A percentile compares a stretch with the other conserved stretches of the same genome.
These are phyloP conservation scores for Ganoderma resinaceum DNA, from an alignment of 1,284 basidiomycete genomes.

Conservation along the genomic window DNA sequence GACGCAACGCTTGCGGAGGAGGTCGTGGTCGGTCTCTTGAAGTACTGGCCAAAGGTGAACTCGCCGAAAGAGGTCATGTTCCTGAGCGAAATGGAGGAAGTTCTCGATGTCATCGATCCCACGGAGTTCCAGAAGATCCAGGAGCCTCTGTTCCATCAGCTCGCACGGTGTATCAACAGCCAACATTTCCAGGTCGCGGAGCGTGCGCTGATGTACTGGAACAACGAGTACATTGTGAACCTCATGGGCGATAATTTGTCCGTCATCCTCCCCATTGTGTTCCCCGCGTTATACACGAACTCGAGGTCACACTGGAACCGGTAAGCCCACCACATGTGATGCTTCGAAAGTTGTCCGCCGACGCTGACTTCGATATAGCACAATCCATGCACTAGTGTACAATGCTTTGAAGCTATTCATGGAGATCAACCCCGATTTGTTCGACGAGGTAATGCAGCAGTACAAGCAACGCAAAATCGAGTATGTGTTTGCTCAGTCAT, in stretches of 20 bases:
- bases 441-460: constrained; percentile 93
- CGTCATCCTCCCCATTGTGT: constrained; percentile 93
- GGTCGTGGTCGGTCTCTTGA: constrained; percentile 93
- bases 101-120: constrained; percentile 98
- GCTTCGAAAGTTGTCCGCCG: not conserved
- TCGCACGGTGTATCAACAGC: constrained; percentile 97
- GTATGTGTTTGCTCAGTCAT: constrained; percentile 54
- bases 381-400: constrained; percentile 99
- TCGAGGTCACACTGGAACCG: constrained; percentile 99
- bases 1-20: constrained; percentile 93
- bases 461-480: constrained; percentile 90
- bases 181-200: constrained; percentile 99
- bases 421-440: constrained; percentile 98
- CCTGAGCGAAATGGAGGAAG: constrained; percentile 99
- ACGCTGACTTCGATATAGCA: constrained; percentile 56
- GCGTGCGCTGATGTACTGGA: constrained; percentile 94
- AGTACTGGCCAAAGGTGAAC: constrained; percentile 99
- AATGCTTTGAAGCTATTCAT: constrained; percentile 98
- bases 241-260: constrained; percentile 97
- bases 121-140: constrained; percentile 98
- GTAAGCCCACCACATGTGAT: constrained; percentile 53
- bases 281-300: constrained; percentile 97
- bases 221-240: constrained; percentile 99
- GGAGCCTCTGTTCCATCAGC: constrained; percentile 92
- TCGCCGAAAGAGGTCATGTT: constrained; percentile 99